Base-by-base conservation (phyloP, 106 monocot species). In the Vanilla planifolia region DNA sequence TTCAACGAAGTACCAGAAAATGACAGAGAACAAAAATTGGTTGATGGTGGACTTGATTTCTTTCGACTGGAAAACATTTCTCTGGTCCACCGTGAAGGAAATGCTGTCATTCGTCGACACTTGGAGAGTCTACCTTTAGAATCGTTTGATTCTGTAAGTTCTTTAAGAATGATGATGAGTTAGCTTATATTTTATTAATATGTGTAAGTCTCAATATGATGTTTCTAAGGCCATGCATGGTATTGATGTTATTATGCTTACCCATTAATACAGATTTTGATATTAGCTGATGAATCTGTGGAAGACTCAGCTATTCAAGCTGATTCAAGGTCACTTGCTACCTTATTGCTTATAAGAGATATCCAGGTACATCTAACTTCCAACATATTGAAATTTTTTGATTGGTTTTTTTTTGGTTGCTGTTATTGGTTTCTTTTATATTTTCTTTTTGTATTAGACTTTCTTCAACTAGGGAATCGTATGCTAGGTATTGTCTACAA, bases 221-320 rank as follows among this genome's bases (percentile, higher is more conserved):
- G 5, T 37, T 37, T 37, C 37, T 37, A 10, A 37, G 37, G 37
- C 37, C 37, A 37, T 5, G 37, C 9, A 37, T 37, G 37, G 9
- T n/a, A n/a, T n/a, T n/a, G n/a, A 53, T 48, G 17, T 10, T 48
- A 10, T 30, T 53, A 34, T 24, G 23, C 52, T 1, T 33, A n/a
- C 20, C 6, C 19, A 34, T 36, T 19, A 20, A 8, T 67, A 35
- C 63, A 85, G 85, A 85, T 85, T 52, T 56, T 85, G 77, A 85
- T 85, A 67, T 73, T 85, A 73, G 85, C 85, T 21, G 85, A 85
- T 70, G 85, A 85, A 64, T 80, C 85, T 59, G 80, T 85, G 39
- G 85, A 85, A 67, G 85, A 85, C 30, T 85, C 85, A 58, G 85
- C 85, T 39, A 67, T 85, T 60, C 85, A 85, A 79, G 85, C 85